Base-by-base conservation (phyloP, 2,329 filamentous ascomycete species). In the Ophiostoma himal-ulmi region DNA sequence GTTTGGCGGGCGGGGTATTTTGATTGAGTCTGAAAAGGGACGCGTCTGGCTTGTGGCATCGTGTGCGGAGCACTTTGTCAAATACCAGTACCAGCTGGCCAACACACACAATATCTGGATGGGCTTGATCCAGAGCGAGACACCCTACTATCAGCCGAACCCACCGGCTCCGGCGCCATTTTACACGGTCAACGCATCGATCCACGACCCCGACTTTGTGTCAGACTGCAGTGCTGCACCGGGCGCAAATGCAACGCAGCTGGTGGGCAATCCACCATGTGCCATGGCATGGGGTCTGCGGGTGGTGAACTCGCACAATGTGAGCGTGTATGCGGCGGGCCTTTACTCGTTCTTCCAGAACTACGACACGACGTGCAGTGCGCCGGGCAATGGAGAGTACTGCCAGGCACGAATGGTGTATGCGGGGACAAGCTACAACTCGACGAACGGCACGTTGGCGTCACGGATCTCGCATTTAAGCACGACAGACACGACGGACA, bases 111-210 rank as follows among this genome's bases (percentile, higher is more conserved):
- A 89, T 75, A 80, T 89, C 74, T 88, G 84, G 78, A 83, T 84
- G 76, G 86, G 85, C 68, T 82, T 86, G 77, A 85, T 89, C 72
- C 88, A 90, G 76, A 88, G 88, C 67, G 88, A 91, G 77, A 88
- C 88, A 2, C 86, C 88, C 1, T 91, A 91, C 79, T 90, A 84
- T 79, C 87, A 89, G 79, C 84, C 85, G 34, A 84, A 83, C 73
- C 88, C 88, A 0, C 78, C 80, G 68, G 85, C 87, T 0, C 80
- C 81, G 2, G 76, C 79, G 4, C 87, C 85, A 1, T 89, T 89
- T 79, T 73, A 77, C 1, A 34, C 65, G 30, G 73, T 78, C 1
- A 78, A 81, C 26, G 54, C 74, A 0, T 75, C 76, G 22, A 79
- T 79, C 54, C 73, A 77, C 13, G 85, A 88, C 73, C 84, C 84